Base-by-base conservation (phyloP, 1,284 basidiomycete genomes). In the Gymnopus androsaceus region DNA sequence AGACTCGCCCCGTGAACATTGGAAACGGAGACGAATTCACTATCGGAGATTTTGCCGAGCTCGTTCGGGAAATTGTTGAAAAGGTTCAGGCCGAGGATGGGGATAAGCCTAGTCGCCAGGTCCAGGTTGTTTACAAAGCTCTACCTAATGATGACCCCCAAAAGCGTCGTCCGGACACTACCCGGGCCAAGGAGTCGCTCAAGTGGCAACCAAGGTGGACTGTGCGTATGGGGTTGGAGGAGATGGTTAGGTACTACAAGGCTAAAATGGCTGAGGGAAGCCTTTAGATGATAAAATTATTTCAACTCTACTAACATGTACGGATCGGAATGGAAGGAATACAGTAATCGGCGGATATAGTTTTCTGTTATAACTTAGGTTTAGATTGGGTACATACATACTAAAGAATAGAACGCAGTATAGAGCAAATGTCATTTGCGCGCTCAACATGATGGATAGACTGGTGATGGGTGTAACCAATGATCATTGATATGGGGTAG, bases 91-190 rank as follows among this genome's bases (percentile, higher is more conserved):
- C 80, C 64, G 90, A 93, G 69, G 90, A 93, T 67, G 89, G 90
- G 54, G 73, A 80, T 60, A 73, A 78, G 59, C 76, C 72, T 30
- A 67, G 74, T 42, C 81, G 82, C 57, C 79, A 80, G 49, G 87
- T 91, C 62, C 71, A 88, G 61, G 88, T 95, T 66, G 77, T 92
- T 56, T 84, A 95, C 77, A 87, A 88, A 76, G 86, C 89, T 55
- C 90, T 95, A 71, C 93, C 94, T 50, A 85, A 83, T 56, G 96
- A 99, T 68, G 96, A 99, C 74, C 96, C 96, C 28, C 93, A 95
- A 75, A 89, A 92, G 74, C 83, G 96, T 66, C 83, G 92, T 61
- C 92, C 96, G 42, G 95, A 98, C 71, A 98, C 93, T 36, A 88
- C 90, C 28, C 81, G 94, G 49, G 96, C 96, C 54, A 93, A 91